Evolutionary conservation across 805 yeast genomes (phyloP).

Genomic region (Wickerhamiella musiphila): DNA sequence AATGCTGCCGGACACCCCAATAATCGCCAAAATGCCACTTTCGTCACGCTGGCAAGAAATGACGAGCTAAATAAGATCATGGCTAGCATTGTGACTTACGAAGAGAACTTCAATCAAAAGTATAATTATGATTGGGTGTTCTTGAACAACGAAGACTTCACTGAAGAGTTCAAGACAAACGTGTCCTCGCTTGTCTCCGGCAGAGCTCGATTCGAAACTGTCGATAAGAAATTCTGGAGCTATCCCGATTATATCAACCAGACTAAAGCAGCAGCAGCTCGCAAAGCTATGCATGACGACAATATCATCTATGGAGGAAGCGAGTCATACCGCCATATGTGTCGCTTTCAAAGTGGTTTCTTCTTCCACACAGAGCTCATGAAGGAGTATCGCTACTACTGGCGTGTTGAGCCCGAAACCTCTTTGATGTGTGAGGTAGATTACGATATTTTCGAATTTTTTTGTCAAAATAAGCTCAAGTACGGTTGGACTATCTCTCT

Average conservation of each 20-base stretch:
- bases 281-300: constrained; percentile 29
- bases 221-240: constrained; percentile 75
- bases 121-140: constrained; percentile 91
- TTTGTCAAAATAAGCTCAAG: constrained; percentile 58
- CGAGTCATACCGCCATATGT: constrained; percentile 75
- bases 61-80: constrained; percentile 60
- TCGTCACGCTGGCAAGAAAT: constrained; percentile 76
- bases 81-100: constrained; percentile 63
- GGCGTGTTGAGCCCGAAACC: constrained; percentile 90
- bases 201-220: constrained; percentile 53
- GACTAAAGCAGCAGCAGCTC: constrained; percentile 30
- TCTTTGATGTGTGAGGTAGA: constrained; percentile 61
- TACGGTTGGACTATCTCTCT: constrained; percentile 80
- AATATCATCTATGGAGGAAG: constrained; percentile 50
- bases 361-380: constrained; percentile 67
- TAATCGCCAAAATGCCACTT: constrained; percentile 60
- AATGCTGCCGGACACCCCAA: constrained; percentile 62
- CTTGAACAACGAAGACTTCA: constrained; percentile 71
- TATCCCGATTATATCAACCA: constrained; percentile 55
- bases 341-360: constrained; percentile 82
- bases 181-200: constrained; percentile 63
- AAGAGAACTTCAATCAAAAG: constrained; percentile 76
- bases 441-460: constrained; percentile 62
- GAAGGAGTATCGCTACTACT: constrained; percentile 66
- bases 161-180: constrained; percentile 57